Base-by-base conservation (phyloP, 2,329 filamentous ascomycete species). In the Ophiocordyceps camponoti-saundersi region DNA sequence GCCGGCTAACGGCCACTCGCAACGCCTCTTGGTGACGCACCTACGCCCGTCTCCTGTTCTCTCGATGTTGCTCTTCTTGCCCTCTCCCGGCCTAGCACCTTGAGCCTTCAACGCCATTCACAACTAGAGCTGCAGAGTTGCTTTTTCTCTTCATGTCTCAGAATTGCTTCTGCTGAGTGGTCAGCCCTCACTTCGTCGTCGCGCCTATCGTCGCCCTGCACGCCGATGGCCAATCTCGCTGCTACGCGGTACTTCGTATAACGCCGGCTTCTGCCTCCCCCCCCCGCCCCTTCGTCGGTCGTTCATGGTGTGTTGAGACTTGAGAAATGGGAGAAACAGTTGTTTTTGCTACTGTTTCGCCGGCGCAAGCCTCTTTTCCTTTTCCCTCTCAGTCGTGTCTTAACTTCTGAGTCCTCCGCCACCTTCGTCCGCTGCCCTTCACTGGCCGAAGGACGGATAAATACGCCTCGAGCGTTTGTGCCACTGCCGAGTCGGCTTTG, bases 121-220 rank as follows among this genome's bases (percentile, higher is more conserved):
- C 23, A 18, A 23, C 46, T 43, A 47, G 45, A 34, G 26, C 43
- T 40, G 39, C 42, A n/a, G 6, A 16, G n/a, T 46, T 49, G 21
- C 41, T 45, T 49, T 48, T 49, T 44, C 44, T 29, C 46, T 47
- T 16, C 48, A 29, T 45, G 48, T 47, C 47, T 42, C 18, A 39
- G 30, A 8, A 21, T 50, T 50, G 36, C 48, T 50, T 48, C 32
- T 48, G 45, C 44, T 1, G 15, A 42, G 29, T 46, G 41, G 45
- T 42, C 42, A 26, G 42, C 21, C 36, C 30, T 46, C 45, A 18
- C 45, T 29, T 44, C 42, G 44, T 36, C 34, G 29, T 44, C 18
- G 45, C 32, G 42, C 34, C 44, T 29, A 41, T 46, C 18, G 43
- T 39, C 48, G 49, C 49, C 52, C 43, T 50, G 36, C 42, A 30